Conservation (phyloP, 169 alveolate species). For the Plasmodium coatneyi region DNA sequence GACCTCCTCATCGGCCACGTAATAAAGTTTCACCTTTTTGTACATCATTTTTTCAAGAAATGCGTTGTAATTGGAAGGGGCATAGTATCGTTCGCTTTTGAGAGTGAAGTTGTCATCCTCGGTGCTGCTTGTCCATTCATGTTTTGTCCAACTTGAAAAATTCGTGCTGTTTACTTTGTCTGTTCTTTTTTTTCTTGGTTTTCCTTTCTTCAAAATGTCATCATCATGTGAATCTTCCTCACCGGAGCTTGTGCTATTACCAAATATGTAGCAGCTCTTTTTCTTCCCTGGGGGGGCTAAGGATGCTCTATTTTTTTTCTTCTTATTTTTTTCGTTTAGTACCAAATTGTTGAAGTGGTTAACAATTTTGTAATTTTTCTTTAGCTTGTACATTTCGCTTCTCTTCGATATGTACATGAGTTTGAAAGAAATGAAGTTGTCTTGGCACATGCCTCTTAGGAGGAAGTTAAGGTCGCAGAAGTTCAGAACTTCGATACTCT, state of each 20-base stretch:
- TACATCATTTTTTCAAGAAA: slow-evolving; percentile 59
- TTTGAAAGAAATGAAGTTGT: slow-evolving; percentile 32
- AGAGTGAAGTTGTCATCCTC: neutral
- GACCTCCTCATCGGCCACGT: slow-evolving; percentile 33
- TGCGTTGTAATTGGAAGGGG: neutral
- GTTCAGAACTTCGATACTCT: slow-evolving; percentile 37
- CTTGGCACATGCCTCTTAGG: slow-evolving; percentile 64
- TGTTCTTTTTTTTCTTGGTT: neutral
- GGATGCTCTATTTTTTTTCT: neutral
- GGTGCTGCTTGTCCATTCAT: neutral
- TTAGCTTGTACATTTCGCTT: slow-evolving; percentile 64
- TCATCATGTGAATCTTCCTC: slow-evolving; percentile 11
- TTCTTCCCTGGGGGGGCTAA: neutral
- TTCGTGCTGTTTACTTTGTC: neutral
- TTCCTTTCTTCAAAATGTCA: slow-evolving; percentile 3
- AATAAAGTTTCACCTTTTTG: slow-evolving; percentile 50
- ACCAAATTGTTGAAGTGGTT: slow-evolving; percentile 33
- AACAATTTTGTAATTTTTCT: slow-evolving; percentile 47
- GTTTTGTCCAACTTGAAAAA: neutral
- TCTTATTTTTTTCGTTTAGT: neutral
- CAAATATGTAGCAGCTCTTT: slow-evolving; percentile 18
- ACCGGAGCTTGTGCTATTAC: slow-evolving; percentile 41
- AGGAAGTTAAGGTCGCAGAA: slow-evolving; percentile 46
- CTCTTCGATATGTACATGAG: slow-evolving; percentile 51
- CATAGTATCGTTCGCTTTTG: neutral